phyloP scores from a whole-genome alignment of 2,329 filamentous ascomycete genomes.

The Arthrobotrys entomopaga region DNA sequence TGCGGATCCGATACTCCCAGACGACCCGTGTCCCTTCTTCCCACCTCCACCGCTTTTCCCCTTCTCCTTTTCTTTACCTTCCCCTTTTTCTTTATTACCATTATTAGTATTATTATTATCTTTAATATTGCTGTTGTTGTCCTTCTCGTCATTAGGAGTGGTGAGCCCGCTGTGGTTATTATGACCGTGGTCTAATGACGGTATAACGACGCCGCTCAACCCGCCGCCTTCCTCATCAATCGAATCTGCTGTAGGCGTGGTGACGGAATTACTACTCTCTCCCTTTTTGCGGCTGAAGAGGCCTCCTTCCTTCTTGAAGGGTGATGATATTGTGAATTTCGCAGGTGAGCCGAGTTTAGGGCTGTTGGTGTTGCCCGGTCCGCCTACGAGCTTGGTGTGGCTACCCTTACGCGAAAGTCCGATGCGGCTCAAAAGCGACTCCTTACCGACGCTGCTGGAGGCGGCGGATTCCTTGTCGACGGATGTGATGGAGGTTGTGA shows the following conservation, averaged over 20 bases:
- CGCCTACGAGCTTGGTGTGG: conserved; percentile 54
- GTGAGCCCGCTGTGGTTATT: not conserved
- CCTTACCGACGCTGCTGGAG: conserved; percentile 51
- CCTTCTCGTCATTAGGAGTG: conserved; percentile 21
- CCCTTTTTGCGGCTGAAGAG: conserved; percentile 56
- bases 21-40: conserved; percentile 47
- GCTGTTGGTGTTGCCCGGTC: conserved; percentile 35
- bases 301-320: conserved; percentile 58
- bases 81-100: not conserved
- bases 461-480: conserved; percentile 54
- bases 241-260: conserved; percentile 42
- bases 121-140: not conserved
- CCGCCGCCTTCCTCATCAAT: conserved; percentile 51
- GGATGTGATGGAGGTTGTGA: conserved; percentile 34
- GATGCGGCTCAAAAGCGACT: conserved; percentile 55
- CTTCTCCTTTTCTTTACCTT: conserved; percentile 21
- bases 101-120: not conserved
- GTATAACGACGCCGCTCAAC: conserved; percentile 31
- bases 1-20: conserved; percentile 39
- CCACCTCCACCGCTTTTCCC: conserved; percentile 19
- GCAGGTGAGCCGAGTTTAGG: conserved; percentile 57
- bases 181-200: conserved; percentile 13
- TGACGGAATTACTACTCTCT: conserved; percentile 47
- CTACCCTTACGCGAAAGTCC: conserved; percentile 56
- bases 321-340: conserved; percentile 59